Percentiles rank a stretch among this genome's conserved stretches.
Conservation (phyloP, 306 rosid species). For the Rosa chinensis region DNA sequence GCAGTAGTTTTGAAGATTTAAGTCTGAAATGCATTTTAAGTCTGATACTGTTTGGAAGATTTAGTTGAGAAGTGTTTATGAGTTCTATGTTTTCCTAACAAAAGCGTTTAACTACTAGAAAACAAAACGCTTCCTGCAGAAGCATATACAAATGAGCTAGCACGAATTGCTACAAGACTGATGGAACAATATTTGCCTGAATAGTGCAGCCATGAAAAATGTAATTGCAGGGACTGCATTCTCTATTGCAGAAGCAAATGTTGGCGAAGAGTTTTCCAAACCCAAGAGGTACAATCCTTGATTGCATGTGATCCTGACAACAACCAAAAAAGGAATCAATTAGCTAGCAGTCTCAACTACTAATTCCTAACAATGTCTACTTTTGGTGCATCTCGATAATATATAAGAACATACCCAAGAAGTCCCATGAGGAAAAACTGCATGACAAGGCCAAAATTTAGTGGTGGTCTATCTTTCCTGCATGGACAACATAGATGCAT, state of each 20-base stretch:
- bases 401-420: neutral
- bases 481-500: neutral
- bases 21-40: neutral
- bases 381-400: neutral
- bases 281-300: neutral
- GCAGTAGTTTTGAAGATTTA: neutral
- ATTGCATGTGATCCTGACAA: neutral
- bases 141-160: neutral
- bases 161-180: neutral
- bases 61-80: too few species aligned
- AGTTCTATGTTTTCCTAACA: too few species aligned
- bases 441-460: neutral
- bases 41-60: too few species aligned
- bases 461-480: constrained; percentile 1
- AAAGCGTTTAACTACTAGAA: too few species aligned
- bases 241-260: constrained; percentile 1
- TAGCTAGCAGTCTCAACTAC: neutral
- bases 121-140: too few species aligned
- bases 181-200: neutral
- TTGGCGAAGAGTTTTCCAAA: neutral
- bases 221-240: constrained; percentile 3
- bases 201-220: neutral
- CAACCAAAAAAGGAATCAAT: neutral
- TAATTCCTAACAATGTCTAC: neutral
- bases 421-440: neutral